phyloP scores from a whole-genome alignment of 331 rosid genomes.

The Stylosanthes scabra region DNA sequence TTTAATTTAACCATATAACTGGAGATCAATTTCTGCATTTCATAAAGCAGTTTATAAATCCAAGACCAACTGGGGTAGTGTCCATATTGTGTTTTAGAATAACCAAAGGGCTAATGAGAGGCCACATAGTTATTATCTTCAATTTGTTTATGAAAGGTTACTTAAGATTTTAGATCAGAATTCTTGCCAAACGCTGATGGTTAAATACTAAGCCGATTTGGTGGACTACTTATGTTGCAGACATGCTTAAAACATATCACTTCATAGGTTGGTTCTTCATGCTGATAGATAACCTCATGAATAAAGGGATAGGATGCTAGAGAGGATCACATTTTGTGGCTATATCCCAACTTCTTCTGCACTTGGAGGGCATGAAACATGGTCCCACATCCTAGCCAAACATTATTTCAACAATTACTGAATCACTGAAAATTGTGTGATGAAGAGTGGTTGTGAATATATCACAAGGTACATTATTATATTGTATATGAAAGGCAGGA shows the following conservation, averaged over 20 bases:
- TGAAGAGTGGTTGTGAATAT: neutral
- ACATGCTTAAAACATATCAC: constrained; percentile 24
- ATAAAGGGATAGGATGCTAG: neutral
- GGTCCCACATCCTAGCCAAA: constrained; percentile 4
- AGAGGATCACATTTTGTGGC: constrained; percentile 2
- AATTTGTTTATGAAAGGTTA: neutral
- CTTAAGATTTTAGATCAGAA: too few species aligned
- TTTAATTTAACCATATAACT: too few species aligned
- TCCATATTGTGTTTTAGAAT: too few species aligned
- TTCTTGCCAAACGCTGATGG: neutral
- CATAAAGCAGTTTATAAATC: neutral
- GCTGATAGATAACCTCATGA: neutral
- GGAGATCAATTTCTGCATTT: neutral
- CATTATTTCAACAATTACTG: neutral
- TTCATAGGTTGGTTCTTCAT: constrained; percentile 5
- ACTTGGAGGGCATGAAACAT: neutral
- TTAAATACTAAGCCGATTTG: neutral
- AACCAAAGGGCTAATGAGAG: neutral
- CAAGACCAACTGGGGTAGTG: neutral
- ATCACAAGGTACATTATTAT: neutral
- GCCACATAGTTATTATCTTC: constrained; percentile 8
- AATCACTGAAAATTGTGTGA: neutral
- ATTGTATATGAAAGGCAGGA: too few species aligned
- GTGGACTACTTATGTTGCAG: constrained; percentile 3
- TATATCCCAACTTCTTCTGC: neutral